Percentiles rank a stretch among this genome's conserved stretches.
phyloP scores from a whole-genome alignment of 2,329 filamentous ascomycete species.

The Aspergillus alliaceus region DNA sequence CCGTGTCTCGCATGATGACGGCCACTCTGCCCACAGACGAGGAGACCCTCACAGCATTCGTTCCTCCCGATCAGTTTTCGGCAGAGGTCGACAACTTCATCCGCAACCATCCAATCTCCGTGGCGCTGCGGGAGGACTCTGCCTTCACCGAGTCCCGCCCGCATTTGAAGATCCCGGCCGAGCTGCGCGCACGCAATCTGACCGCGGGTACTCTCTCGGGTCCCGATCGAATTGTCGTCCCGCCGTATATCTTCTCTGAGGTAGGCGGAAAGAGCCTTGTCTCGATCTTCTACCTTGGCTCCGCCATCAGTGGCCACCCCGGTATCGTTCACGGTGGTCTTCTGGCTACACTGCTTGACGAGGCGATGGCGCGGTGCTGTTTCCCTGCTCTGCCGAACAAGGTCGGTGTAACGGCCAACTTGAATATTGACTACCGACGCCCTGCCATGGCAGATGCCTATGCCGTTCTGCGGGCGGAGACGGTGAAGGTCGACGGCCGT shows the following conservation, averaged over 20 bases:
- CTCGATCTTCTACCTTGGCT: conserved; percentile 73
- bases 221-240: conserved; percentile 73
- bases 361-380: conserved; percentile 82
- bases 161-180: conserved; percentile 78
- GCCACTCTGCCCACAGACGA: conserved; percentile 60
- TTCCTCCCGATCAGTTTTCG: conserved; percentile 53
- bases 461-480: conserved; percentile 75
- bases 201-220: conserved; percentile 79
- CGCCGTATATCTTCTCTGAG: conserved; percentile 76
- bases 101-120: conserved; percentile 70
- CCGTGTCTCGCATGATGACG: conserved; percentile 35
- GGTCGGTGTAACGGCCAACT: conserved; percentile 75
- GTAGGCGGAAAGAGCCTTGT: conserved; percentile 68
- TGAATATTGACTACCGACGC: conserved; percentile 78
- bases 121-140: conserved; percentile 65
- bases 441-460: conserved; percentile 75
- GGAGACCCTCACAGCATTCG: conserved; percentile 70
- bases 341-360: conserved; percentile 88
- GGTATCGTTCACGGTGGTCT: conserved; percentile 89
- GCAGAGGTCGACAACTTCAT: conserved; percentile 71
- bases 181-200: conserved; percentile 70
- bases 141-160: conserved; percentile 76
- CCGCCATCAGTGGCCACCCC: conserved; percentile 81
- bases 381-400: conserved; percentile 86
- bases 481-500: conserved; percentile 81